A percentile compares a stretch with the other conserved stretches of the same genome.
These are phyloP conservation scores for Candida chauliodis DNA, from an alignment of 805 yeast genomes.

Conservation along the genomic window DNA sequence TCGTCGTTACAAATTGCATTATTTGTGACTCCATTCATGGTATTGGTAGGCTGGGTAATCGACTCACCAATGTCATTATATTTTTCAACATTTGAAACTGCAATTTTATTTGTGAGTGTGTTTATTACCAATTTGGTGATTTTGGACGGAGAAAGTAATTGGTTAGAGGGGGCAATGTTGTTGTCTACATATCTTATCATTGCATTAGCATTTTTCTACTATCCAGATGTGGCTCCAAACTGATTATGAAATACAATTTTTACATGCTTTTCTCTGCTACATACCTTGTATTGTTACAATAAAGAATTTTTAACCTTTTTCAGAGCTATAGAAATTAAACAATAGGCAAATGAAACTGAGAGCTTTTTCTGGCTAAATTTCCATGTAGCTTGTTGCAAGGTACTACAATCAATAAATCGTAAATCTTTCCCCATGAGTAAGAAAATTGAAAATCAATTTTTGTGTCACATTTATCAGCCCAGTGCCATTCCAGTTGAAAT, in stretches of 20 bases:
- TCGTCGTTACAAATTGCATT: conserved; percentile 93
- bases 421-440: no score
- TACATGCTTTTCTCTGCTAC: no score
- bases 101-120: conserved; percentile 84
- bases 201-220: conserved; percentile 85
- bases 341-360: no score
- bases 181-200: conserved; percentile 81
- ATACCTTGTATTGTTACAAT: no score
- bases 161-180: conserved; percentile 96
- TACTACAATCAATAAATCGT: no score
- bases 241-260: not conserved
- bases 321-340: no score
- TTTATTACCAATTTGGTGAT: conserved; percentile 83
- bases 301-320: no score
- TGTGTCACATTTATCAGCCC: no score
- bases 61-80: conserved; percentile 90
- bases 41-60: conserved; percentile 86
- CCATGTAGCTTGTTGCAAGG: no score
- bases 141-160: conserved; percentile 91
- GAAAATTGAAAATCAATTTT: no score
- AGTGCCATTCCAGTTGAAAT: no score
- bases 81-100: conserved; percentile 92
- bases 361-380: no score
- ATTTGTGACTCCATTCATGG: conserved; percentile 94
- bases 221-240: conserved; percentile 54